Conservation (phyloP, 2,329 filamentous ascomycete species). For the Alternaria conjuncta region DNA sequence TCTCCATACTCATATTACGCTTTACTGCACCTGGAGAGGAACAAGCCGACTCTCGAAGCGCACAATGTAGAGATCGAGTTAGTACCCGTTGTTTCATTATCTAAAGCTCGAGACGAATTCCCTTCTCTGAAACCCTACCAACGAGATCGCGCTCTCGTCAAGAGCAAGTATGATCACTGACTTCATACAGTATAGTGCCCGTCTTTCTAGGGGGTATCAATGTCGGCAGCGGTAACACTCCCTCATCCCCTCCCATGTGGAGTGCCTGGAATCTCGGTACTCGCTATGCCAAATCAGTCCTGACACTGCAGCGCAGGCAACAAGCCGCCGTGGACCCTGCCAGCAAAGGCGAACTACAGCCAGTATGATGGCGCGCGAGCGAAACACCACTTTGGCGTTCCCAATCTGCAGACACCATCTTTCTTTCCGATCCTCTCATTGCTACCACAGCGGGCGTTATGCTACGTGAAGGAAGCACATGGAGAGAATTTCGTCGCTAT, state of each 20-base stretch:
- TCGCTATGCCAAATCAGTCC: neutral
- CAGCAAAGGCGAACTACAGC: conserved; percentile 69
- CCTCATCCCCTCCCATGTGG: conserved; percentile 5
- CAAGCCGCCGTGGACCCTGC: conserved; percentile 74
- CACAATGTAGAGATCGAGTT: conserved; percentile 72
- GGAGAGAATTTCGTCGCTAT: conserved; percentile 57
- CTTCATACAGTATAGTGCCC: conserved; percentile 66
- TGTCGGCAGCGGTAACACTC: conserved; percentile 47
- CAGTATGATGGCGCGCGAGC: conserved; percentile 57
- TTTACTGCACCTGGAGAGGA: conserved; percentile 64
- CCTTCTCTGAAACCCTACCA: neutral
- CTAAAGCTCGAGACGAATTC: neutral
- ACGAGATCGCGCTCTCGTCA: neutral
- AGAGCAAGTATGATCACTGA: conserved; percentile 11
- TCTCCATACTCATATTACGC: conserved; percentile 65
- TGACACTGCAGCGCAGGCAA: conserved; percentile 62
- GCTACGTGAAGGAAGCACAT: conserved; percentile 68
- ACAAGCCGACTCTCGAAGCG: conserved; percentile 60
- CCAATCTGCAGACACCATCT: conserved; percentile 51
- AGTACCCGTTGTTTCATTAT: conserved; percentile 31
- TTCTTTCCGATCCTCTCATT: conserved; percentile 64
- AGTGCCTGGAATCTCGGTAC: neutral
- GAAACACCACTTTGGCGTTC: conserved; percentile 58
- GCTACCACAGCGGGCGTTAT: conserved; percentile 69
- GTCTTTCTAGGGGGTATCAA: conserved; percentile 66